Base-by-base conservation (phyloP, 257 asterid species). In the Cinchona pubescens region DNA sequence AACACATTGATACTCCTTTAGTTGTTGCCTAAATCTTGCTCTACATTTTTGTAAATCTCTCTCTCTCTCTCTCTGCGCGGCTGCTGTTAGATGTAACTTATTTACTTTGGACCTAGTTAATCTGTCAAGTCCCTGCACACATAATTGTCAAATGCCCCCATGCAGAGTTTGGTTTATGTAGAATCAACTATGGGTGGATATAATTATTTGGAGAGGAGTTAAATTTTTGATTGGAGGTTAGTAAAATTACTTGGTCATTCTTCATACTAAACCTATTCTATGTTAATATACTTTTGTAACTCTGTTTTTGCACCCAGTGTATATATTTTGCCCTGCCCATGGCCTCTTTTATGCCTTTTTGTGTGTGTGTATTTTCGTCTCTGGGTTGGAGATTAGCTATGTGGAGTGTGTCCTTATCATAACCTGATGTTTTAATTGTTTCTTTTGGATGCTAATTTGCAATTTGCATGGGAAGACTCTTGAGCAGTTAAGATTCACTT, bases 401-500 rank as follows among this genome's bases (percentile, higher is more conserved):
- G 14, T 32, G 21, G 5, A 23, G 32, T 34, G 19, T 7, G 0
- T 66, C 37, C 29, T 19, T 65, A 45, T 30, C 18, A 32, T 23
- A 2, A 2, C 6, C 6, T 38, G 3, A 2, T 38, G 4, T 38
- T 38, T 38, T 38, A 2, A 6, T 38, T 38, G 42, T 42, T n/a
- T 43, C 23, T 42, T 7, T 21, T 67, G 55, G 34, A 67, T 40
- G 35, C 72, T 67, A 5, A 67, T 67, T 63, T 34, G 25, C 45
- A 34, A 34, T 67, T n/a, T 3, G 34, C 27, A 46, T 32, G 60
- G 19, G 29, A 65, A 66, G 34, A 29, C 37, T 25, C 6, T 74
- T 58, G 67, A 65, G 42, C n/a, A 56, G 38, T 75, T 63, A 25
- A 46, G 62, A 53, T 53, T n/a, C n/a, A n/a, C n/a, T 8, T 14